Evolutionary conservation across 148 eudicot species (phyloP).

Genomic region (Rhododendron griersonianum): DNA sequence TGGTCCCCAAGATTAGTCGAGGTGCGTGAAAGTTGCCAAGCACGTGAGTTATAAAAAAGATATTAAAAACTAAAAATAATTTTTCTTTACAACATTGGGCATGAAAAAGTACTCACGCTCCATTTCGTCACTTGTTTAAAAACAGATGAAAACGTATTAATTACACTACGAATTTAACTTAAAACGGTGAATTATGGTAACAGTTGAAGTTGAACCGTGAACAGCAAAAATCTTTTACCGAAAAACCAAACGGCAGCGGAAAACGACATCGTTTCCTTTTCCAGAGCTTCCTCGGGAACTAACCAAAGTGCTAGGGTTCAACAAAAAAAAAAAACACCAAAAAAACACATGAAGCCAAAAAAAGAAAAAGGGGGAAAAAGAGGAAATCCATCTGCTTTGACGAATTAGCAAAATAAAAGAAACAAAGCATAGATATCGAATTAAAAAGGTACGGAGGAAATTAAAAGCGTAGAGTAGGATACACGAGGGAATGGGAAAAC

Average conservation of each 20-base stretch:
- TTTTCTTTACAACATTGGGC: too few species aligned
- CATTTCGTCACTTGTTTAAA: not conserved
- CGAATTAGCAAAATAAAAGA: not conserved
- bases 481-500: too few species aligned
- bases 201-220: not conserved
- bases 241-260: not conserved
- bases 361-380: not conserved
- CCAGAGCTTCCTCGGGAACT: not conserved
- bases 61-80: too few species aligned
- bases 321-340: not conserved
- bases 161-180: not conserved
- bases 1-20: too few species aligned
- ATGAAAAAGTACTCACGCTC: not conserved
- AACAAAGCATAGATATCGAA: not conserved
- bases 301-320: slow-evolving; percentile 16
- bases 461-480: not conserved
- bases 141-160: not conserved
- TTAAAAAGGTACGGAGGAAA: not conserved
- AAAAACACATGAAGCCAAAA: not conserved
- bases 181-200: not conserved
- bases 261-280: not conserved
- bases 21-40: too few species aligned
- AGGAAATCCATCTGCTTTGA: not conserved
- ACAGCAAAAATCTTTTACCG: not conserved
- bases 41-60: not conserved